Conservation (phyloP, 441 rosid genomes). For the Kokia cookei region DNA sequence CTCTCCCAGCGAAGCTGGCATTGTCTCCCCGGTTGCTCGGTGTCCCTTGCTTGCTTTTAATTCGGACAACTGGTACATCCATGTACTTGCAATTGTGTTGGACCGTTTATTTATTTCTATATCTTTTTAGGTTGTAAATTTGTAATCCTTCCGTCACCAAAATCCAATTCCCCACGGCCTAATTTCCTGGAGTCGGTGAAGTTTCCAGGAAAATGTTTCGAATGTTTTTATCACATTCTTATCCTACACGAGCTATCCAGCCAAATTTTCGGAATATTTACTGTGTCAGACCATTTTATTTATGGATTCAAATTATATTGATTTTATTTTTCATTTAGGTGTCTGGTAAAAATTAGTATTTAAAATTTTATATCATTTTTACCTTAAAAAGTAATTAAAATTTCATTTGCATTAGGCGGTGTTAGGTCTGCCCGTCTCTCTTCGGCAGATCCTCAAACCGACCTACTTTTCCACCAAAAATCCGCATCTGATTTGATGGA, state of each 20-base stretch:
- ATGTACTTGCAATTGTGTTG: background rate
- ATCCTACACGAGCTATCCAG: too few species aligned
- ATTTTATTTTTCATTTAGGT: too few species aligned
- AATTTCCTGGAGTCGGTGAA: background rate
- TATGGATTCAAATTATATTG: too few species aligned
- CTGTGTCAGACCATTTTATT: too few species aligned
- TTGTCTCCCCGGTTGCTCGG: background rate
- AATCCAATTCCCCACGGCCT: background rate
- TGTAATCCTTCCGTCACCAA: too few species aligned
- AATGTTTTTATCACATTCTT: too few species aligned
- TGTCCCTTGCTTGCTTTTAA: background rate
- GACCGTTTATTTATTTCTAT: background rate
- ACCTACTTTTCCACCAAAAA: background rate
- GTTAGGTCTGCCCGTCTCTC: too few species aligned
- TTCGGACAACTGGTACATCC: conserved; percentile 17
- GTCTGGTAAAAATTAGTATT: too few species aligned
- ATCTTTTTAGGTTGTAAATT: background rate
- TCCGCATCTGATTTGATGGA: background rate
- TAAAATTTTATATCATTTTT: too few species aligned
- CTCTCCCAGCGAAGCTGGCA: background rate
- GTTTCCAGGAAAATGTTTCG: background rate
- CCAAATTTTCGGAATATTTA: too few species aligned
- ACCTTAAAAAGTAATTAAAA: too few species aligned
- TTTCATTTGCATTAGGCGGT: too few species aligned
- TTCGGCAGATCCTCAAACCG: background rate